Conservation (phyloP, 192 early-diverging fungal genomes). For the Helicostylum pulchrum region DNA sequence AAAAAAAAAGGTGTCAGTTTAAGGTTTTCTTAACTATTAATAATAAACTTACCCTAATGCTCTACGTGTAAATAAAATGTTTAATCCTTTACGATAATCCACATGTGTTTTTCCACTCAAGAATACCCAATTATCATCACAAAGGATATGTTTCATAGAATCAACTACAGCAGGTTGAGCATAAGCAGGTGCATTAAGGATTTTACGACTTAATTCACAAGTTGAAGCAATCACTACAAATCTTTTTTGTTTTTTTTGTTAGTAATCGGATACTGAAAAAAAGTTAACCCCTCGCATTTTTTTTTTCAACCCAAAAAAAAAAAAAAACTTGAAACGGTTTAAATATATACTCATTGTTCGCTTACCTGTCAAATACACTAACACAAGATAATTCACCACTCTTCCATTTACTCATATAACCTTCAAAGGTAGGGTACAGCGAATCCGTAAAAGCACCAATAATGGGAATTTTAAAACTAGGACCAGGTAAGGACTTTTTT, state of each 20-base stretch:
- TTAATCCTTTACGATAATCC: constrained; percentile 40
- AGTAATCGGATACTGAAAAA: not conserved
- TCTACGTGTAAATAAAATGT: constrained; percentile 38
- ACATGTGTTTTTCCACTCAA: constrained; percentile 38
- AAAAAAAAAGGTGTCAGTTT: not conserved
- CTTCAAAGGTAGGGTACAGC: constrained; percentile 44
- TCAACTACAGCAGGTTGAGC: constrained; percentile 37
- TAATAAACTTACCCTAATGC: constrained; percentile 33
- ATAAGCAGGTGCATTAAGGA: constrained; percentile 37
- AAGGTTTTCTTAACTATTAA: not conserved
- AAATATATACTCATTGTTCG: too few species aligned
- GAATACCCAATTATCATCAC: constrained; percentile 42
- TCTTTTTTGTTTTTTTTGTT: constrained; percentile 6
- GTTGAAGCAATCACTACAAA: constrained; percentile 46
- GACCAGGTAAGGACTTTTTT: constrained; percentile 38
- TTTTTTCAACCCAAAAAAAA: too few species aligned
- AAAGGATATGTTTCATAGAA: constrained; percentile 39
- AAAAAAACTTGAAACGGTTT: too few species aligned
- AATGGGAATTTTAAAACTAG: constrained; percentile 36
- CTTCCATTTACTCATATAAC: constrained; percentile 45
- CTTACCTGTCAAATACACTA: constrained; percentile 43
- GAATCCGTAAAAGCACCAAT: constrained; percentile 43
- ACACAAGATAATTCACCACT: constrained; percentile 41
- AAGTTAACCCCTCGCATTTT: not conserved
- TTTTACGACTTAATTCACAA: constrained; percentile 42